Conservation (phyloP, 1,284 basidiomycete species). For the Irpex sp. region DNA sequence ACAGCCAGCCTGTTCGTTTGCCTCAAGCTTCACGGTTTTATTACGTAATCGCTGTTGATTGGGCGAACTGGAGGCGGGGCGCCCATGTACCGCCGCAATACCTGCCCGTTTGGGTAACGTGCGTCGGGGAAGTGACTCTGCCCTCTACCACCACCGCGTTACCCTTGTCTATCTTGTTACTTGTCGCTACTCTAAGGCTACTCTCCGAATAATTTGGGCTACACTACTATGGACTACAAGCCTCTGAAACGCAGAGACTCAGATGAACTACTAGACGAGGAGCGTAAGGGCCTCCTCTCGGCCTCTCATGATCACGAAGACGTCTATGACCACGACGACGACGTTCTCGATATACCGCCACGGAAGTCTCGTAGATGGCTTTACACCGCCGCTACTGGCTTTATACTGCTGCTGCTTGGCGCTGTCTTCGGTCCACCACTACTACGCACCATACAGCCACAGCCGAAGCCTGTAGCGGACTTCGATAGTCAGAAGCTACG, state of each 20-base stretch:
- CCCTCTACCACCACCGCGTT: too few relatives aligned
- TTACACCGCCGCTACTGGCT: slow-evolving; percentile 34
- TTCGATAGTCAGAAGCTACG: slow-evolving; percentile 39
- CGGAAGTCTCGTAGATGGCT: slow-evolving; percentile 26
- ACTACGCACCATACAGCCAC: slow-evolving; percentile 14
- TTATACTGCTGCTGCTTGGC: slow-evolving; percentile 41
- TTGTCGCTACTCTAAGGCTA: background rate
- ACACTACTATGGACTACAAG: background rate
- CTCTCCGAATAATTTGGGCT: background rate
- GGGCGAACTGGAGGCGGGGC: too few relatives aligned
- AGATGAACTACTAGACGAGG: slow-evolving; percentile 25
- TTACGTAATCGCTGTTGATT: too few relatives aligned
- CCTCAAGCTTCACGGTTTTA: too few relatives aligned
- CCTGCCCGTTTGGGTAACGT: too few relatives aligned
- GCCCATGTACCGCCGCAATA: too few relatives aligned
- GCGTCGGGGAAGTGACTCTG: too few relatives aligned
- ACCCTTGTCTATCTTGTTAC: background rate
- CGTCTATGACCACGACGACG: slow-evolving; percentile 20
- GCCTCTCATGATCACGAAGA: slow-evolving; percentile 22
- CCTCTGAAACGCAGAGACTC: background rate
- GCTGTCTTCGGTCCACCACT: slow-evolving; percentile 20
- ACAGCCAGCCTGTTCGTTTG: too few relatives aligned
- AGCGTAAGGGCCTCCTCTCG: slow-evolving; percentile 40
- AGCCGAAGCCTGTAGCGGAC: slow-evolving; percentile 21
- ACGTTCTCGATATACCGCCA: slow-evolving; percentile 26